phyloP scores from a whole-genome alignment of 768 basidiomycete species.

The Russula foetens region DNA sequence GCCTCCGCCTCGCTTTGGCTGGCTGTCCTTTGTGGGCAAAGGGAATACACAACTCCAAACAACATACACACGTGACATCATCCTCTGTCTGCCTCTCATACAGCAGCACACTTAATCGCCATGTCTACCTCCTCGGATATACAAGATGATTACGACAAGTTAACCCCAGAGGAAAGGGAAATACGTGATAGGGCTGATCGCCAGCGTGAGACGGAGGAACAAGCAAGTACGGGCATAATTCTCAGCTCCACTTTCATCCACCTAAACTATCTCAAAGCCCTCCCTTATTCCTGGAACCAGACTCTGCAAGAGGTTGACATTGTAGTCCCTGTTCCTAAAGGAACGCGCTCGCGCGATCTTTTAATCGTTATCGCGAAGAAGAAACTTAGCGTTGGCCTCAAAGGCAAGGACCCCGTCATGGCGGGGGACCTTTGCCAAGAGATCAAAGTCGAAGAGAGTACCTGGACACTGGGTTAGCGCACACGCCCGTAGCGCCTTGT shows the following conservation, averaged over 20 bases:
- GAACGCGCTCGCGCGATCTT: conserved; percentile 76
- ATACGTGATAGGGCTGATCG: conserved; percentile 59
- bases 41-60: conserved; percentile 30
- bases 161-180: conserved; percentile 70
- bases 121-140: conserved; percentile 5
- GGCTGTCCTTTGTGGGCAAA: background rate
- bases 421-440: conserved; percentile 89
- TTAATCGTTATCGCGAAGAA: conserved; percentile 69
- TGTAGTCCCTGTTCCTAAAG: conserved; percentile 74
- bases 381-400: conserved; percentile 75
- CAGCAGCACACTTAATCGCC: background rate
- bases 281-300: conserved; percentile 92
- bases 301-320: conserved; percentile 84
- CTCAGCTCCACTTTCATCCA: conserved; percentile 19
- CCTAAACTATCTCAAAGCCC: conserved; percentile 36
- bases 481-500: conserved; percentile 12
- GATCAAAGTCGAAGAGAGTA: conserved; percentile 93
- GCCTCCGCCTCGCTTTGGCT: background rate
- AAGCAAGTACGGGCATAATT: conserved; percentile 56
- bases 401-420: conserved; percentile 78
- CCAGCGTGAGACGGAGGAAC: conserved; percentile 67
- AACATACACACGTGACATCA: conserved; percentile 19
- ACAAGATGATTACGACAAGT: conserved; percentile 59
- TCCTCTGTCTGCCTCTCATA: background rate
- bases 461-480: conserved; percentile 83